These are phyloP conservation scores for Aspergillus ellipticus DNA, from an alignment of 495 filamentous ascomycete species.

Conservation along the genomic window DNA sequence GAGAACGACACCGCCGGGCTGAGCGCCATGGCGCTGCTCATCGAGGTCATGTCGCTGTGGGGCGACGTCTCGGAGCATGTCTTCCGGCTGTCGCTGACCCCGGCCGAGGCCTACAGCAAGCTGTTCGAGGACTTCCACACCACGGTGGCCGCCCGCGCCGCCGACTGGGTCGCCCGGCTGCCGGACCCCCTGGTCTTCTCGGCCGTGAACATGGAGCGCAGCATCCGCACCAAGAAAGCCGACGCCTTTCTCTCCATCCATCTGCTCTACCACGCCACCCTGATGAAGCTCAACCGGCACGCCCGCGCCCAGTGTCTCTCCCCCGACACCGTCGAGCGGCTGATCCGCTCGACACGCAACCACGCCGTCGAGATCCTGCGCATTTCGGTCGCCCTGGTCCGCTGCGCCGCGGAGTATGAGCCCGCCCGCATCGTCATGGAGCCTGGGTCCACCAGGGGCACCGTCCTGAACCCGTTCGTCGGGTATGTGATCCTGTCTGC, in stretches of 20 bases:
- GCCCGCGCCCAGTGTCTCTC: conserved; percentile 39
- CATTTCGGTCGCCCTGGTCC: conserved; percentile 27
- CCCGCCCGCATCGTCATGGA: conserved; percentile 20
- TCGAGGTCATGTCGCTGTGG: conserved; percentile 60
- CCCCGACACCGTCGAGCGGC: conserved; percentile 26
- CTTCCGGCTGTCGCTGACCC: conserved; percentile 51
- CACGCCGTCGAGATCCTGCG: conserved; percentile 42
- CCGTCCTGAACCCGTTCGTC: conserved; percentile 39
- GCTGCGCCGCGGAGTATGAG: conserved; percentile 21
- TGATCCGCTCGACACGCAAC: conserved; percentile 36
- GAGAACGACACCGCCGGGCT: conserved; percentile 32
- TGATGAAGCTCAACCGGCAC: conserved; percentile 61
- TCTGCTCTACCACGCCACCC: conserved; percentile 55
- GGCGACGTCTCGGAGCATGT: conserved; percentile 58
- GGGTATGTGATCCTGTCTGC: conserved; percentile 44
- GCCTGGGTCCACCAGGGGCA: conserved; percentile 6
- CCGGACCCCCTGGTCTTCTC: conserved; percentile 46
- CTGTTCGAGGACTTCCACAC: conserved; percentile 50
- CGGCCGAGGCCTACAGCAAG: conserved; percentile 35
- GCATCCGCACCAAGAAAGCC: conserved; percentile 40
- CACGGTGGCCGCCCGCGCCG: conserved; percentile 45
- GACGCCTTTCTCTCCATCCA: conserved; percentile 58
- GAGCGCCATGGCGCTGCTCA: conserved; percentile 57
- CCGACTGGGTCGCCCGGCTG: conserved; percentile 44
- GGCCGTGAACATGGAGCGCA: conserved; percentile 46